A percentile compares a stretch with the other conserved stretches of the same genome.
Evolutionary conservation across 768 basidiomycete species (phyloP).

Genomic region (Lepiota brunneoincarnata): DNA sequence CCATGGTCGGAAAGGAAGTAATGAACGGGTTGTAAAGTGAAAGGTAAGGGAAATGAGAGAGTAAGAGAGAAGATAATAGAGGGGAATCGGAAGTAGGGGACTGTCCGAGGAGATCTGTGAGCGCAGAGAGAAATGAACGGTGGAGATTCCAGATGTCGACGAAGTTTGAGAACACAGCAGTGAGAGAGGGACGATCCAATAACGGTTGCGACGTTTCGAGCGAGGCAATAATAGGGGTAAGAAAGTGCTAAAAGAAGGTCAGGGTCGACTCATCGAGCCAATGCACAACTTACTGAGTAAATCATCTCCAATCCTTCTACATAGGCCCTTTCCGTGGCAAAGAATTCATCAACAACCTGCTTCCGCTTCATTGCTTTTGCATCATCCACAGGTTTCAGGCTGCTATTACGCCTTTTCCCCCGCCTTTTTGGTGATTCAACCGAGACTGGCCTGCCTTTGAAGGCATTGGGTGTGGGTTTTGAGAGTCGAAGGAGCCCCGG

Average conservation of each 20-base stretch:
- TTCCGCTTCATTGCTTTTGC: slow-evolving; percentile 47
- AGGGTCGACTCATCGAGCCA: not conserved
- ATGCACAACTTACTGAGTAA: slow-evolving; percentile 58
- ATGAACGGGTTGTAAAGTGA: slow-evolving; percentile 86
- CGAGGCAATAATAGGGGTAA: slow-evolving; percentile 75
- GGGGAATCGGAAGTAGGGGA: slow-evolving; percentile 24
- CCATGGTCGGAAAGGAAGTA: slow-evolving; percentile 68
- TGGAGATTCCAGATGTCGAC: slow-evolving; percentile 92
- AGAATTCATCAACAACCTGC: slow-evolving; percentile 78
- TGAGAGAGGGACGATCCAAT: slow-evolving; percentile 66
- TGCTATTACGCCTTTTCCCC: slow-evolving; percentile 35
- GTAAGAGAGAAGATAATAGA: slow-evolving; percentile 45
- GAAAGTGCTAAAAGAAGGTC: slow-evolving; percentile 61
- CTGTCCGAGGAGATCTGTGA: slow-evolving; percentile 41
- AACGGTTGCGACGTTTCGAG: slow-evolving; percentile 67
- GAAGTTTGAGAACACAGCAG: slow-evolving; percentile 81
- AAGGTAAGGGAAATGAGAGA: slow-evolving; percentile 84
- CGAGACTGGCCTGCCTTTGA: slow-evolving; percentile 34
- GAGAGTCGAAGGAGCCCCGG: slow-evolving; percentile 7
- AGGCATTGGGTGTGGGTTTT: slow-evolving; percentile 15
- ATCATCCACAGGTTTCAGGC: slow-evolving; percentile 41
- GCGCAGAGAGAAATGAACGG: slow-evolving; percentile 65
- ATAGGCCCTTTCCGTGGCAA: slow-evolving; percentile 78
- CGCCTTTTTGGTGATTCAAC: slow-evolving; percentile 37
- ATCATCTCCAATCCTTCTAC: slow-evolving; percentile 81